A percentile compares a stretch with the other conserved stretches of the same genome.
These are phyloP conservation scores for Gonapodya prolifera DNA, from an alignment of 192 early-diverging fungal genomes.

Conservation along the genomic window DNA sequence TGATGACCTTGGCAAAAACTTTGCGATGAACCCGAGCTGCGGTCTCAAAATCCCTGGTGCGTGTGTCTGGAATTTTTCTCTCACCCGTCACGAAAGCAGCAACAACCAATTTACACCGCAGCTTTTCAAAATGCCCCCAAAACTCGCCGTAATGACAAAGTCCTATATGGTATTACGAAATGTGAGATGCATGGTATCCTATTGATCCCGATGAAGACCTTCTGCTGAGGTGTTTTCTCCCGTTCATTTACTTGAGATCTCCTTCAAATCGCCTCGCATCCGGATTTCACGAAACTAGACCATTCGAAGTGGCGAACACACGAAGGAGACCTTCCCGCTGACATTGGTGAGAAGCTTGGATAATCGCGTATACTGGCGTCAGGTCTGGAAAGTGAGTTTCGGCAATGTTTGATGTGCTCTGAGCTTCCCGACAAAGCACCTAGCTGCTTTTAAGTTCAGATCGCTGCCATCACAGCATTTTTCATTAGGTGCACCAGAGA, in stretches of 20 bases:
- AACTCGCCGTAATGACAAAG: constrained; percentile 31
- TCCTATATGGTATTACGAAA: constrained; percentile 38
- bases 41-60: background rate
- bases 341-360: background rate
- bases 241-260: constrained; percentile 24
- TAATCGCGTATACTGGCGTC: no score
- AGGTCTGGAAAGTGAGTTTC: no score
- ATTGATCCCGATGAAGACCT: no score
- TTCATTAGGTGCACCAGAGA: no score
- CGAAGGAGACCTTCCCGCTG: background rate
- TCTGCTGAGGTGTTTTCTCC: no score
- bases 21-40: constrained; percentile 56
- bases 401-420: no score
- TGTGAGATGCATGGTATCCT: constrained; percentile 10
- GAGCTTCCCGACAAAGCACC: no score
- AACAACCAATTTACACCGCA: constrained; percentile 46
- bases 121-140: constrained; percentile 44
- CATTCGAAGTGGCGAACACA: constrained; percentile 35
- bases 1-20: constrained; percentile 61
- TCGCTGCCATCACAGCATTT: no score
- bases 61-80: background rate
- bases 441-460: no score
- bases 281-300: constrained; percentile 39
- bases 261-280: constrained; percentile 32
- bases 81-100: background rate